A percentile compares a stretch with the other conserved stretches of the same genome.
These are phyloP conservation scores for Guadua angustifolia DNA, from an alignment of 176 grass and related monocot species.

Conservation along the genomic window DNA sequence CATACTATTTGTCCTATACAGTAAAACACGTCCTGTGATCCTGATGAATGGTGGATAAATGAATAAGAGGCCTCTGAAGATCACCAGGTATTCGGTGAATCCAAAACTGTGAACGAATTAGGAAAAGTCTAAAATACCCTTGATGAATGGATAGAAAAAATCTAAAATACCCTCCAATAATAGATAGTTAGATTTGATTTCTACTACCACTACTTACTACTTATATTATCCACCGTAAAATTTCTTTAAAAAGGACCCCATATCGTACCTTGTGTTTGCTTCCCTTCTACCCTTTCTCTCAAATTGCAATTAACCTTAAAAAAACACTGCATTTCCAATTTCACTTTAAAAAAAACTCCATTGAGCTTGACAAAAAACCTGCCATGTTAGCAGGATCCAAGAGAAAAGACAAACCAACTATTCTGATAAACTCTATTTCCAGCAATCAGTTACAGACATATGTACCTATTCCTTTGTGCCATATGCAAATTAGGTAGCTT, in stretches of 20 bases:
- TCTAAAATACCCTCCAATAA: too few relatives aligned
- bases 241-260: not conserved
- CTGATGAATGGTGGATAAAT: too few relatives aligned
- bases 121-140: too few relatives aligned
- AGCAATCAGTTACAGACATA: slow-evolving; percentile 22
- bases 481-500: slow-evolving; percentile 11
- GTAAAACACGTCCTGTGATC: too few relatives aligned
- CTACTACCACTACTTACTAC: too few relatives aligned
- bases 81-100: too few relatives aligned
- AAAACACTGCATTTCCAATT: not conserved
- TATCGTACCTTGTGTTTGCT: slow-evolving; percentile 3
- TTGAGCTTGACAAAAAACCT: not conserved
- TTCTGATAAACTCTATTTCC: slow-evolving; percentile 10
- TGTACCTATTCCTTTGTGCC: slow-evolving; percentile 8
- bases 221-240: too few relatives aligned
- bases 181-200: too few relatives aligned
- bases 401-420: slow-evolving; percentile 9
- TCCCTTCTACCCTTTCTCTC: not conserved
- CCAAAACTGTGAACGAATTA: too few relatives aligned
- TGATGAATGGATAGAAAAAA: too few relatives aligned
- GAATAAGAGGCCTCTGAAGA: too few relatives aligned
- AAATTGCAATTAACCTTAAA: not conserved
- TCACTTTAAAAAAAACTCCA: not conserved
- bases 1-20: too few relatives aligned
- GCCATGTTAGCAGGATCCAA: slow-evolving; percentile 15